A percentile compares a stretch with the other conserved stretches of the same genome.
These are phyloP conservation scores for Pistacia integerrima DNA, from an alignment of 345 rosid species.

Conservation along the genomic window DNA sequence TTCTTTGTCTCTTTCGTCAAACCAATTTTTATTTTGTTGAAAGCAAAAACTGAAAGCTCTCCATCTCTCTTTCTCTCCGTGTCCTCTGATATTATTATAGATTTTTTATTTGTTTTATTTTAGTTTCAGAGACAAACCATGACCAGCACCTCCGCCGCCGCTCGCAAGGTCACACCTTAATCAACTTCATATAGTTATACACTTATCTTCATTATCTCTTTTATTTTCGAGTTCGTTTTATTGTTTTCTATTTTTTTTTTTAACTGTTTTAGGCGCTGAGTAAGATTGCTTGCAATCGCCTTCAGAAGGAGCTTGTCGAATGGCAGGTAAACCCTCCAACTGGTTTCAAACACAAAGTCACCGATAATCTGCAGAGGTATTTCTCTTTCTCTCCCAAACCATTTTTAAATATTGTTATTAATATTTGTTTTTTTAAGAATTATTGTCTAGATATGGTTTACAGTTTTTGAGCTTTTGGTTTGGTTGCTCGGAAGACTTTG, in stretches of 20 bases:
- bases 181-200: not conserved
- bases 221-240: not conserved
- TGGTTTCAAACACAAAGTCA: constrained; percentile 85
- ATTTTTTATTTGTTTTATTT: not conserved
- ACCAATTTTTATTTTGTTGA: not conserved
- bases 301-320: constrained; percentile 93
- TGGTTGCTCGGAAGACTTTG: constrained; percentile 10
- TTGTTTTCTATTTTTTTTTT: not conserved
- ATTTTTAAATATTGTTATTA: not conserved
- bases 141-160: constrained; percentile 78
- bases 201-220: not conserved
- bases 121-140: constrained; percentile 36
- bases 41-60: not conserved
- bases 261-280: constrained; percentile 56
- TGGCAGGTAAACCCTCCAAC: constrained; percentile 95
- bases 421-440: too few species aligned
- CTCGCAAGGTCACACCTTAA: constrained; percentile 58
- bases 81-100: not conserved
- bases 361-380: constrained; percentile 96
- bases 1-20: constrained; percentile 21
- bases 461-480: not conserved
- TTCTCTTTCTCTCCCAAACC: not conserved
- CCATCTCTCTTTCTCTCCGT: constrained; percentile 7
- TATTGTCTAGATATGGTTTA: too few species aligned
- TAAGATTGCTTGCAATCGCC: constrained; percentile 91